phyloP scores from a whole-genome alignment of 2,329 filamentous ascomycete species.

The Clarireedia sp. region DNA sequence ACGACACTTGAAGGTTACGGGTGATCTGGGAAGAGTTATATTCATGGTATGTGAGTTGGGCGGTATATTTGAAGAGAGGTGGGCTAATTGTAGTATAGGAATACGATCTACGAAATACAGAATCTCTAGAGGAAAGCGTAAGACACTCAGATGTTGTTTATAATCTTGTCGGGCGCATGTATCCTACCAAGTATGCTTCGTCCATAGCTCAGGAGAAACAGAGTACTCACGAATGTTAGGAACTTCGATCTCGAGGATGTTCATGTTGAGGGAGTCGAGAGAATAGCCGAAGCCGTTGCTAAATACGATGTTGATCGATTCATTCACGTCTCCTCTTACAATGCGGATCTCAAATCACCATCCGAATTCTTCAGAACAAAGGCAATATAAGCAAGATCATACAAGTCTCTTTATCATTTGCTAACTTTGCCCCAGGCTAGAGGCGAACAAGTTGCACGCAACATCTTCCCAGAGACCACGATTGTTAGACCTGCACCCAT shows the following conservation, averaged over 20 bases:
- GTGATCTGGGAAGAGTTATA: constrained; percentile 81
- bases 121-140: constrained; percentile 93
- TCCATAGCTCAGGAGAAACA: not conserved
- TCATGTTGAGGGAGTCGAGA: constrained; percentile 83
- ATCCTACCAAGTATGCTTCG: constrained; percentile 76
- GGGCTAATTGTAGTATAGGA: constrained; percentile 46
- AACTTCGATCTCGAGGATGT: constrained; percentile 93
- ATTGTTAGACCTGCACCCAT: constrained; percentile 90
- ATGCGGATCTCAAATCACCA: constrained; percentile 68
- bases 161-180: constrained; percentile 89
- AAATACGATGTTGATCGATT: constrained; percentile 98
- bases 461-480: constrained; percentile 93
- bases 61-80: not conserved
- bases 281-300: constrained; percentile 87
- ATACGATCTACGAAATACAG: constrained; percentile 88
- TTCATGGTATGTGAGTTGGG: constrained; percentile 56
- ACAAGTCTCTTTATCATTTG: not conserved
- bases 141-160: constrained; percentile 96
- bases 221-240: constrained; percentile 41
- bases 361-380: constrained; percentile 92
- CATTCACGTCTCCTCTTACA: constrained; percentile 95
- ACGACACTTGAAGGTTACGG: constrained; percentile 91
- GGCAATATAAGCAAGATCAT: constrained; percentile 29
- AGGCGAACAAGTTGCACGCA: constrained; percentile 75
- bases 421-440: constrained; percentile 44